Evolutionary conservation across 2,329 filamentous ascomycete genomes (phyloP), one percentile per base, ranked within the genome.

Genomic region (Xylaria sp.): DNA sequence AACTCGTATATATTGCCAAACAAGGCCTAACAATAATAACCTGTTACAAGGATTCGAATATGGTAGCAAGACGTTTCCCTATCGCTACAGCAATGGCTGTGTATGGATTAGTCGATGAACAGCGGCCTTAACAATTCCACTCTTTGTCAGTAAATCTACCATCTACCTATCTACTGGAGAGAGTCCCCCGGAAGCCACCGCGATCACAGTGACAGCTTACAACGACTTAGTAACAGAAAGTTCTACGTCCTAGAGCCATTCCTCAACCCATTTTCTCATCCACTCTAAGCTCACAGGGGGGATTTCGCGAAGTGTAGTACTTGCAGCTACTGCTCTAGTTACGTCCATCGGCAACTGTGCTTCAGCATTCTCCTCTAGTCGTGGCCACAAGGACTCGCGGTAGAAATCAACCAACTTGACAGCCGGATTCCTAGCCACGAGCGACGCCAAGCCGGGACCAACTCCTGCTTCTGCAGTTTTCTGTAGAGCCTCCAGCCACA

Each of bases 201-300:
- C 3, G 8, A 4, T 8, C 5, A 31, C 28, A 31, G 7, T 40
- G 4, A 17, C 7, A 43, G 40, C 17, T 43, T 21, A 43, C 6
- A 43, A 11, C 40, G 17, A 9, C 40, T 8, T 2, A 12, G 17
- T 21, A 21, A 3, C 3, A 54, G 11, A 4, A 3, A 15, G 9
- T 3, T 46, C 17, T 38, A 23, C 15, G 15, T 31, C 57, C 5
- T 37, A 12, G 14, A 58, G 17, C 63, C 56, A 65, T n/a, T 65
- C 63, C n/a, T 14, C n/a, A 25, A 78, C 61, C 76, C 76, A 79
- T 57, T 73, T 74, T 5, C 56, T 49, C 63, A 79, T 69, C 76
- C 72, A 78, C 21, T 72, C 68, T 1, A 52, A 9, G 19, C 65
- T 71, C 1, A 79, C 66, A 2, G 70, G 66, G 8, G 67, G 51